A percentile compares a stretch with the other conserved stretches of the same genome.
Evolutionary conservation across 768 basidiomycete genomes (phyloP).

Genomic region (Tulasnella sp.): DNA sequence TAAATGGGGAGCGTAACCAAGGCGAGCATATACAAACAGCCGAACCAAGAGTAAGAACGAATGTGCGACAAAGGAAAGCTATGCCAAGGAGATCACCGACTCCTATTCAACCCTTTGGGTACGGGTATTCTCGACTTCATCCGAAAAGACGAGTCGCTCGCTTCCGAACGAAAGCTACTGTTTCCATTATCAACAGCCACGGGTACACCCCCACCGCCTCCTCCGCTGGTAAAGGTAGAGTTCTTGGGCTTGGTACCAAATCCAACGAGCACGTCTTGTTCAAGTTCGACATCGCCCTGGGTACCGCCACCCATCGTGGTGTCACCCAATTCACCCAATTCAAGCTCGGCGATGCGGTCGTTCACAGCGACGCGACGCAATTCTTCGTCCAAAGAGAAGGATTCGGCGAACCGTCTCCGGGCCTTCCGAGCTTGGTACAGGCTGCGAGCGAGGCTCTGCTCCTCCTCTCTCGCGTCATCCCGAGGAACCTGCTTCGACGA

Average conservation of each 20-base stretch:
- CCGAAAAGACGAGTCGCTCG: not conserved
- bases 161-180: not conserved
- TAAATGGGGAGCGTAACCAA: too few relatives aligned
- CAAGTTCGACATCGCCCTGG: not conserved
- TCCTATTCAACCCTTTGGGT: not conserved
- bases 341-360: conserved; percentile 11
- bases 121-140: conserved; percentile 8
- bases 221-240: not conserved
- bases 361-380: conserved; percentile 9
- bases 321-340: too few relatives aligned
- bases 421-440: not conserved
- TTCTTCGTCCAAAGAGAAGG: conserved; percentile 12
- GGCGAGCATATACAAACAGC: too few relatives aligned
- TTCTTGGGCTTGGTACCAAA: not conserved
- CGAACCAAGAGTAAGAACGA: too few relatives aligned
- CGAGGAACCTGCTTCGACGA: too few relatives aligned
- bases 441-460: too few relatives aligned
- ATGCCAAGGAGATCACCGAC: too few relatives aligned
- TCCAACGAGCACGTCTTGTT: conserved; percentile 5
- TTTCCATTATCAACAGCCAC: not conserved
- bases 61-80: too few relatives aligned
- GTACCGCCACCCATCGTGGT: not conserved
- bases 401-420: not conserved
- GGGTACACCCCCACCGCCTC: conserved; percentile 3
- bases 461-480: too few relatives aligned